phyloP scores from a whole-genome alignment of 2,329 filamentous ascomycete species.

The Mycogone perniciosa region DNA sequence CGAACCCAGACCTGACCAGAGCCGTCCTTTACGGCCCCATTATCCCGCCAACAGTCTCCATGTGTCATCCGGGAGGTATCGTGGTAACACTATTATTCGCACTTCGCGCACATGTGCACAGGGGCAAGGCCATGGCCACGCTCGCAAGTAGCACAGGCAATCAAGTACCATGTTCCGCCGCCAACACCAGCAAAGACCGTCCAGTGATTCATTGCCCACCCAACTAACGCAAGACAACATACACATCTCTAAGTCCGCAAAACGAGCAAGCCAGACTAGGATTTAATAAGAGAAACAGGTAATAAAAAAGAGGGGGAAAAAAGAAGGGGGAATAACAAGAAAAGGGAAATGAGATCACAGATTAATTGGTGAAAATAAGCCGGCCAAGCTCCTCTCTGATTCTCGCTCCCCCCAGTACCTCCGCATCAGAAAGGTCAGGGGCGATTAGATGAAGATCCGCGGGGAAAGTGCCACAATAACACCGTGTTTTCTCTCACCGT shows the following conservation, averaged over 20 bases:
- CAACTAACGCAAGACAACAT: slow-evolving; percentile 8
- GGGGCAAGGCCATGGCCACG: slow-evolving; percentile 1
- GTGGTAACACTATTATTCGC: slow-evolving; percentile 6
- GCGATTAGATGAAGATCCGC: slow-evolving; percentile 7
- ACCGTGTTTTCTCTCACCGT: neutral
- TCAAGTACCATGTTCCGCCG: slow-evolving; percentile 6
- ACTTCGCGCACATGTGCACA: neutral
- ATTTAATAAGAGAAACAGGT: neutral
- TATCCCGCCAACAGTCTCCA: neutral
- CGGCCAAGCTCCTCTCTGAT: slow-evolving; percentile 10
- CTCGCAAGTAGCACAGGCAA: slow-evolving; percentile 8
- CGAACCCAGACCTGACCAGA: neutral
- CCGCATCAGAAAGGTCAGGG: slow-evolving; percentile 3
- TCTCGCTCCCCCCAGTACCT: slow-evolving; percentile 9
- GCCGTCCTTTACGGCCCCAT: neutral
- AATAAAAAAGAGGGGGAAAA: neutral
- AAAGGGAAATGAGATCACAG: slow-evolving; percentile 2
- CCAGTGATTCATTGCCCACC: slow-evolving; percentile 9
- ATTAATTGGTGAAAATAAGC: neutral
- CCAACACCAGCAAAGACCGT: slow-evolving; percentile 12
- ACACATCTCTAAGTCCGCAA: slow-evolving; percentile 9
- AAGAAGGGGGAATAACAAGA: slow-evolving; percentile 2
- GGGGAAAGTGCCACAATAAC: neutral
- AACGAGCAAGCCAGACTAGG: neutral
- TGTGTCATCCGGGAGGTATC: neutral